Conservation (phyloP, 768 basidiomycete genomes). For the Termitomyces eurrhizus region DNA sequence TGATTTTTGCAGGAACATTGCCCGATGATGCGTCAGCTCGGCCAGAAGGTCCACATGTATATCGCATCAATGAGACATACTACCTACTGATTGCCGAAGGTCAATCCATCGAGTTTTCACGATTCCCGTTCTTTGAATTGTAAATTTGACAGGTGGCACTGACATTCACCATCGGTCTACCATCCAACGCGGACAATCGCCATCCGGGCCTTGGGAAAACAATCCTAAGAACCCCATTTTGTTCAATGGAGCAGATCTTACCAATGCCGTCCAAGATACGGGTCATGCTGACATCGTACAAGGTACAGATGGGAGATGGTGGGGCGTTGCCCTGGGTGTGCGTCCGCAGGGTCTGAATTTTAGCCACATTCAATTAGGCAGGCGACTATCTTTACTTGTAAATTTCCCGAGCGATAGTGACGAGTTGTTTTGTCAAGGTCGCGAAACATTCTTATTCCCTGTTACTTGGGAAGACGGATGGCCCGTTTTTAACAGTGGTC, state of each 20-base stretch:
- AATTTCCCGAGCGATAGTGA: neutral
- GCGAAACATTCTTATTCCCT: slow-evolving; percentile 38
- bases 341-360: slow-evolving; percentile 31
- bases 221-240: slow-evolving; percentile 36
- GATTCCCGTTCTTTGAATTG: neutral
- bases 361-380: slow-evolving; percentile 32
- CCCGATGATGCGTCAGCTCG: slow-evolving; percentile 31
- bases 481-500: slow-evolving; percentile 33
- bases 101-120: slow-evolving; percentile 1
- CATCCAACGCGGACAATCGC: slow-evolving; percentile 33
- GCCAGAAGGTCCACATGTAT: slow-evolving; percentile 39
- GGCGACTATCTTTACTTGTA: neutral
- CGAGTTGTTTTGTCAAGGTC: slow-evolving; percentile 17
- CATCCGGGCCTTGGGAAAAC: slow-evolving; percentile 38
- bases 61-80: slow-evolving; percentile 33
- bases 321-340: slow-evolving; percentile 37
- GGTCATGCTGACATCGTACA: slow-evolving; percentile 35
- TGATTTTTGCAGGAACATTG: slow-evolving; percentile 35
- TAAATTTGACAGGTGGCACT: slow-evolving; percentile 26
- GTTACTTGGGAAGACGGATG: slow-evolving; percentile 35
- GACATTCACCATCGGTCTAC: slow-evolving; percentile 30
- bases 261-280: slow-evolving; percentile 32
- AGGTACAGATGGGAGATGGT: slow-evolving; percentile 32
- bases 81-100: slow-evolving; percentile 39
- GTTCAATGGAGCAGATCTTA: slow-evolving; percentile 33